phyloP scores from a whole-genome alignment of 2,329 filamentous ascomycete species.

The Pseudogymnoascus sp. region DNA sequence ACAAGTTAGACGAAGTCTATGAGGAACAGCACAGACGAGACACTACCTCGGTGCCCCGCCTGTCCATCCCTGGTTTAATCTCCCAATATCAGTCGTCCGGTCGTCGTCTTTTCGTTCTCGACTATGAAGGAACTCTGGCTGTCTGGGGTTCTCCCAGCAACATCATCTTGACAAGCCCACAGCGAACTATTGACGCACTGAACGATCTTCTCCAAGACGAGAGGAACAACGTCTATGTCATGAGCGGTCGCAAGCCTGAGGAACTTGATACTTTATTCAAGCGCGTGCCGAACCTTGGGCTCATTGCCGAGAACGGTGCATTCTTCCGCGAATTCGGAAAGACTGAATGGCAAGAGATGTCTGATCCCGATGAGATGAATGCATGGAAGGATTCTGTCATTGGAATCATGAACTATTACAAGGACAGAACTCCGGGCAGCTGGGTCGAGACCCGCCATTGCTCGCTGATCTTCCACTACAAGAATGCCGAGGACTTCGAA shows the following conservation, averaged over 20 bases:
- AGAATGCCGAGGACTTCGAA: slow-evolving; percentile 67
- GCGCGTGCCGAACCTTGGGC: slow-evolving; percentile 70
- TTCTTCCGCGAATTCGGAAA: slow-evolving; percentile 68
- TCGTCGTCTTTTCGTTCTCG: slow-evolving; percentile 75
- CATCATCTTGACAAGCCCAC: slow-evolving; percentile 78
- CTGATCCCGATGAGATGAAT: slow-evolving; percentile 59
- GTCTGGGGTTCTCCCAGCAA: slow-evolving; percentile 77
- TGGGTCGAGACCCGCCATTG: slow-evolving; percentile 88
- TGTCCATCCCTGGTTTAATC: slow-evolving; percentile 59
- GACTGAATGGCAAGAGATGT: slow-evolving; percentile 68
- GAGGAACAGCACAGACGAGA: slow-evolving; percentile 79
- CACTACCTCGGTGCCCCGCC: slow-evolving; percentile 75
- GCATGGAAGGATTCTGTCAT: slow-evolving; percentile 79
- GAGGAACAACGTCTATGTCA: slow-evolving; percentile 82
- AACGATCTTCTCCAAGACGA: slow-evolving; percentile 74
- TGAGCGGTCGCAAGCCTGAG: slow-evolving; percentile 81
- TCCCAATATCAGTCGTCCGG: slow-evolving; percentile 58
- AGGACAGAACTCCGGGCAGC: slow-evolving; percentile 79
- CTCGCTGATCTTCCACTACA: slow-evolving; percentile 85
- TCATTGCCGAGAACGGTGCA: slow-evolving; percentile 92
- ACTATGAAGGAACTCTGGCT: slow-evolving; percentile 88
- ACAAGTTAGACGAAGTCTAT: slow-evolving; percentile 65
- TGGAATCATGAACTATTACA: slow-evolving; percentile 79
- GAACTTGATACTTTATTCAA: slow-evolving; percentile 83
- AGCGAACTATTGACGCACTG: slow-evolving; percentile 70